These are phyloP conservation scores for Saussurea involucrata DNA, from an alignment of 129 eudicot species.

Conservation along the genomic window DNA sequence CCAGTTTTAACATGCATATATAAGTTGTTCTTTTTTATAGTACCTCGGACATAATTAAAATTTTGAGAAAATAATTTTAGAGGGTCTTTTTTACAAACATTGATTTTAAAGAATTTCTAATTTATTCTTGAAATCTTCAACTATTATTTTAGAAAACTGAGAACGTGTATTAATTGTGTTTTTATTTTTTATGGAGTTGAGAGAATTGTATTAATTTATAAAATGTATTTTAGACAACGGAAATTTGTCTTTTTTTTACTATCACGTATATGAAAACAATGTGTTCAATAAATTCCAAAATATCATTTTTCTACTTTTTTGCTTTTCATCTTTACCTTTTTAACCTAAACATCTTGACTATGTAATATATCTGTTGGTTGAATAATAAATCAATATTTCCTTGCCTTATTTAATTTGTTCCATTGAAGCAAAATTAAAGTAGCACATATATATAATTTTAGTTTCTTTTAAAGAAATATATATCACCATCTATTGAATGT, in stretches of 20 bases:
- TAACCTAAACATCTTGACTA: constrained; percentile 9
- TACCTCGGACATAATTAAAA: neutral
- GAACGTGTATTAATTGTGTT: neutral
- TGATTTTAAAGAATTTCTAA: neutral
- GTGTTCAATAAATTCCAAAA: neutral
- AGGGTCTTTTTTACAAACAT: neutral
- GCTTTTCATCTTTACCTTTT: constrained; percentile 18
- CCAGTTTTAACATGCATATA: constrained; percentile 13
- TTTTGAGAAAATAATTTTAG: neutral
- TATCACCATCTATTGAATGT: neutral
- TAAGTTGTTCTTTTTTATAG: neutral
- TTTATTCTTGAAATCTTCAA: neutral
- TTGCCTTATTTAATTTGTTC: neutral
- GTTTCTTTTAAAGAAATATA: neutral
- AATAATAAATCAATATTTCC: neutral
- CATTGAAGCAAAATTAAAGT: neutral
- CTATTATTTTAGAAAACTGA: neutral
- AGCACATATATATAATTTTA: neutral
- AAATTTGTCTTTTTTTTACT: too few species aligned
- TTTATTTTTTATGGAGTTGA: neutral
- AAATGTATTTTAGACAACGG: too few species aligned
- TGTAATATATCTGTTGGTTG: neutral
- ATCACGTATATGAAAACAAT: too few species aligned
- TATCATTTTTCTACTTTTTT: neutral
- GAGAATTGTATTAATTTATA: neutral